Evolutionary conservation across 495 filamentous ascomycete genomes (phyloP).

Genomic region (Aspergillus sclerotiicarbonarius): DNA sequence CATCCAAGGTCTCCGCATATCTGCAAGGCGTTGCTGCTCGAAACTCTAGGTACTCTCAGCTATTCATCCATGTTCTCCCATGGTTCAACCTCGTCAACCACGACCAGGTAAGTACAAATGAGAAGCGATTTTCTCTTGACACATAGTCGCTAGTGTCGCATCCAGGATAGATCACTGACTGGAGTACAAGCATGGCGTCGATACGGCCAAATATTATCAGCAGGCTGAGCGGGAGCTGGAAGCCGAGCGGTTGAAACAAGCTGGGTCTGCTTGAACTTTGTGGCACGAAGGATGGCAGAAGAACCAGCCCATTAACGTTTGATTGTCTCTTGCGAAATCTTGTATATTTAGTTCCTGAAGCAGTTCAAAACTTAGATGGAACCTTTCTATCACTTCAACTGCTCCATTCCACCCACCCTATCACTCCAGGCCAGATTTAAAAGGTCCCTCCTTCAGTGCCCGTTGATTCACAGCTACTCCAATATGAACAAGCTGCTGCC

Average conservation of each 20-base stretch:
- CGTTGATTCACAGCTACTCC: background rate
- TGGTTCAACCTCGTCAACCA: constrained; percentile 99
- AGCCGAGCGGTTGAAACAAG: constrained; percentile 56
- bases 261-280: constrained; percentile 24
- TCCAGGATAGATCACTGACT: constrained; percentile 13
- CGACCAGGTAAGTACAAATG: constrained; percentile 56
- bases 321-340: constrained; percentile 20
- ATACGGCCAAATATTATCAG: constrained; percentile 97
- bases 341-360: constrained; percentile 29
- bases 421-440: background rate
- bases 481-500: background rate
- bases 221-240: constrained; percentile 94
- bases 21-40: constrained; percentile 91
- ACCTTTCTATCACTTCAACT: background rate
- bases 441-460: background rate
- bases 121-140: background rate
- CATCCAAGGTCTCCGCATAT: constrained; percentile 70
- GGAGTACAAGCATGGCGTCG: constrained; percentile 75
- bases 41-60: constrained; percentile 85
- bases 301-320: constrained; percentile 1
- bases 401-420: background rate
- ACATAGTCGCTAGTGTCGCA: background rate
- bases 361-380: background rate
- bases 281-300: constrained; percentile 5
- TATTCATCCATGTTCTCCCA: constrained; percentile 79